Base-by-base conservation (phyloP, 805 yeast species). In the Pichia exigua region DNA sequence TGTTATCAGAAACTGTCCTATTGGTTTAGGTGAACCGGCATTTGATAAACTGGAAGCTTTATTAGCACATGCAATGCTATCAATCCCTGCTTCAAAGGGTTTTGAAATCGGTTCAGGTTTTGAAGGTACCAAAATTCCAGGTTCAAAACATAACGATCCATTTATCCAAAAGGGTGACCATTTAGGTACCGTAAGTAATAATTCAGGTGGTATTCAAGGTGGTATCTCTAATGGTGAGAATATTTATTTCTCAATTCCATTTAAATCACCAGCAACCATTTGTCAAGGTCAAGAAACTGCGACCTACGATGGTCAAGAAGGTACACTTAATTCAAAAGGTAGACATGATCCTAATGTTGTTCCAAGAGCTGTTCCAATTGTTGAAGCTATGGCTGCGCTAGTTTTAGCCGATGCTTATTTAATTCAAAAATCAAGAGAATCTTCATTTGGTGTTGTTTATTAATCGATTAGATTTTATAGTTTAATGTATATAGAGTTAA, bases 341-440 rank as follows among this genome's bases (percentile, higher is more conserved):
- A 87, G 99, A 77, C 99, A 94, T 65, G 99, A 94, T 67, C 99
- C 99, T 35, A 88, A 91, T 63, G 99, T 94, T 50, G 95, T 95
- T 21, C 99, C 99, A 59, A 83, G 99, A 69, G 99, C 99, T 41
- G 89, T 94, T 55, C 98, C 99, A 48, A 94, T 94, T 63, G 98
- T 94, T 30, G 99, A 94, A 74, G 88, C 98, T 42, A 92, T 94
- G 98, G 81, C 98, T 46, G 94, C 97, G n/a, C 75, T 94, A 58
- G 97, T 89, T 2, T 70, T 92, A 57, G 92, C 92, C 43, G 99
- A 94, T 68, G 82, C 87, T 51, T 71, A 86, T 52, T 71, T 94
- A 72, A 77, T 91, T 45, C 99, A 92, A 72, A 85, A 87, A 68
- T 75, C 96, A 32, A 82, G 99, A 69, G 89, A 85, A 59, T 77